A percentile compares a stretch with the other conserved stretches of the same genome.
phyloP scores from a whole-genome alignment of 2,329 filamentous ascomycete species.

The Cucurbitaria berberidis region DNA sequence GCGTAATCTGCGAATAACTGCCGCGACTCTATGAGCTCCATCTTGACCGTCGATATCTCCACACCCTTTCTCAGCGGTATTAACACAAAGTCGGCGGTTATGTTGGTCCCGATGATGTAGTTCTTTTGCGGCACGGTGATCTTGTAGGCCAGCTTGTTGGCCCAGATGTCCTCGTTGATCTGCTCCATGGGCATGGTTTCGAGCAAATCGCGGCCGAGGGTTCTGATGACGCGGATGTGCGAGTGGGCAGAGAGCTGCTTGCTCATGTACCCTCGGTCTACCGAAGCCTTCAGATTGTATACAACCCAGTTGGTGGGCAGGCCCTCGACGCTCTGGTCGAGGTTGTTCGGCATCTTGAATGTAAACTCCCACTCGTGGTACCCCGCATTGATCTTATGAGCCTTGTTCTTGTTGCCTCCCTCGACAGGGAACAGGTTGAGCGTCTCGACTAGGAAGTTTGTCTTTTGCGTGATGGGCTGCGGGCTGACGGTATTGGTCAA shows the following conservation, averaged over 20 bases:
- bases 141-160: constrained; percentile 95
- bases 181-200: constrained; percentile 56
- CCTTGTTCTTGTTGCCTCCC: constrained; percentile 37
- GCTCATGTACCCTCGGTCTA: constrained; percentile 83
- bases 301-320: constrained; percentile 84
- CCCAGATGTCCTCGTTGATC: constrained; percentile 95
- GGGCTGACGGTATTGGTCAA: constrained; percentile 48
- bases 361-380: constrained; percentile 58
- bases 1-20: constrained; percentile 53
- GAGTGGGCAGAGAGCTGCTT: constrained; percentile 85
- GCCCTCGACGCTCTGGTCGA: constrained; percentile 89
- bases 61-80: constrained; percentile 89
- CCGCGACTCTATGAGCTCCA: constrained; percentile 74
- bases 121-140: constrained; percentile 93
- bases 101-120: constrained; percentile 86
- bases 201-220: constrained; percentile 72
- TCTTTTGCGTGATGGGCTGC: constrained; percentile 55
- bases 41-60: constrained; percentile 79
- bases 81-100: constrained; percentile 84
- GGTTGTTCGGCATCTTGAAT: constrained; percentile 53
- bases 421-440: constrained; percentile 54
- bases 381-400: constrained; percentile 59
- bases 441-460: constrained; percentile 55
- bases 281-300: constrained; percentile 89
- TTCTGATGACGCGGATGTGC: constrained; percentile 57